A percentile compares a stretch with the other conserved stretches of the same genome.
Evolutionary conservation across 495 filamentous ascomycete species (phyloP).

Genomic region (Margaritispora aquatica): DNA sequence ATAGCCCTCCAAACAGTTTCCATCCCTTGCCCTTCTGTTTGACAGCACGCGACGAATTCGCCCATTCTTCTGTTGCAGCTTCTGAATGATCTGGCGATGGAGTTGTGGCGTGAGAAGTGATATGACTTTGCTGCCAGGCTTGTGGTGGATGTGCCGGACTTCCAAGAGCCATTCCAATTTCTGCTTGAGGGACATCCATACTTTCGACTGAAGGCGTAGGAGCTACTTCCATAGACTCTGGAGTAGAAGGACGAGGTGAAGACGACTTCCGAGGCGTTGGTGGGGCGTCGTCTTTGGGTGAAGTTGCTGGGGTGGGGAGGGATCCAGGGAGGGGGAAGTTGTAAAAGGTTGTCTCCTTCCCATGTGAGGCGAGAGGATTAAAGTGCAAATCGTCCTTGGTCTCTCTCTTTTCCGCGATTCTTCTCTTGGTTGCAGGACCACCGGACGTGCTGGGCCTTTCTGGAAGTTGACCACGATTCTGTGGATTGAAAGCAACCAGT

Average conservation of each 20-base stretch:
- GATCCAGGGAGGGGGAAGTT: slow-evolving; percentile 28
- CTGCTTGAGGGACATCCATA: slow-evolving; percentile 5
- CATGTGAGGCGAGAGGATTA: slow-evolving; percentile 19
- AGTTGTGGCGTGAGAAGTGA: slow-evolving; percentile 7
- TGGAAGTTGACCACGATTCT: slow-evolving; percentile 11
- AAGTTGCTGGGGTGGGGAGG: slow-evolving; percentile 38
- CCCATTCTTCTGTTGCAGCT: slow-evolving; percentile 22
- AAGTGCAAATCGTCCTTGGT: slow-evolving; percentile 47
- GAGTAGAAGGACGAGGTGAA: slow-evolving; percentile 28
- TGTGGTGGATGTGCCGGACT: slow-evolving; percentile 37
- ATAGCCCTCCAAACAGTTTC: slow-evolving; percentile 41
- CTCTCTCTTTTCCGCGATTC: slow-evolving; percentile 22
- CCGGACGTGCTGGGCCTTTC: slow-evolving; percentile 23
- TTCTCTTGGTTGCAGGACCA: slow-evolving; percentile 15
- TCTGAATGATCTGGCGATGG: slow-evolving; percentile 15
- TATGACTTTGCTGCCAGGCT: slow-evolving; percentile 18
- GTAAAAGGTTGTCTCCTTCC: slow-evolving; percentile 25
- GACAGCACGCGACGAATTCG: slow-evolving; percentile 26
- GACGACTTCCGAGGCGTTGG: slow-evolving; percentile 18
- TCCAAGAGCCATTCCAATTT: slow-evolving; percentile 54
- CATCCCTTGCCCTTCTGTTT: slow-evolving; percentile 38
- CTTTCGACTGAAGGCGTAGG: slow-evolving; percentile 15
- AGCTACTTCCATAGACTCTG: slow-evolving; percentile 33
- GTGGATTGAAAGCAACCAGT: slow-evolving; percentile 9
- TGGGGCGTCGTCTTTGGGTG: slow-evolving; percentile 23